These are phyloP conservation scores for Conticribra guillardii DNA, from an alignment of 108 stramenopile genomes.

Conservation along the genomic window DNA sequence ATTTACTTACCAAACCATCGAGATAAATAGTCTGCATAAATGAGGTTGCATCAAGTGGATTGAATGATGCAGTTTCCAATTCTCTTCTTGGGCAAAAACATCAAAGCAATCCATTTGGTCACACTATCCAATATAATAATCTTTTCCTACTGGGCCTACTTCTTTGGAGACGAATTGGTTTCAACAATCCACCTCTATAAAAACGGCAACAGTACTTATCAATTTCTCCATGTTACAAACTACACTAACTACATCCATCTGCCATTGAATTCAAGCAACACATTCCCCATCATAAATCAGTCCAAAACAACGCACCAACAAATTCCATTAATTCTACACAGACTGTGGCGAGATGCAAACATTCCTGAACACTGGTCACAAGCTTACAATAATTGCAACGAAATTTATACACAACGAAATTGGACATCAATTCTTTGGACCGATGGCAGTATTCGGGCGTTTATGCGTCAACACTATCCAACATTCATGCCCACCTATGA, in stretches of 20 bases:
- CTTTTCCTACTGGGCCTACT: slow-evolving; percentile 8
- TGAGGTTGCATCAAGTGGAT: no score
- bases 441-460: slow-evolving; percentile 37
- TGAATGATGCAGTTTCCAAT: no score
- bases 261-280: no score
- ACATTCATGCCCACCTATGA: slow-evolving; percentile 37
- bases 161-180: slow-evolving; percentile 3
- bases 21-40: no score
- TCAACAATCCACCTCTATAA: neutral
- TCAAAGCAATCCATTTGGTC: neutral
- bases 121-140: neutral
- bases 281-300: no score
- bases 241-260: no score
- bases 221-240: no score
- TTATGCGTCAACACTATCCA: slow-evolving; percentile 34
- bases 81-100: neutral
- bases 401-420: slow-evolving; percentile 14
- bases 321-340: slow-evolving; percentile 18
- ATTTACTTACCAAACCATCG: no score
- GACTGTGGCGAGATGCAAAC: slow-evolving; percentile 20
- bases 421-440: slow-evolving; percentile 47
- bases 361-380: slow-evolving; percentile 9
- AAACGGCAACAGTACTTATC: neutral
- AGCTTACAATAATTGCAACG: slow-evolving; percentile 10
- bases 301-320: no score